Base-by-base conservation (phyloP, 257 asterid genomes). In the Marsdenia floribunda region DNA sequence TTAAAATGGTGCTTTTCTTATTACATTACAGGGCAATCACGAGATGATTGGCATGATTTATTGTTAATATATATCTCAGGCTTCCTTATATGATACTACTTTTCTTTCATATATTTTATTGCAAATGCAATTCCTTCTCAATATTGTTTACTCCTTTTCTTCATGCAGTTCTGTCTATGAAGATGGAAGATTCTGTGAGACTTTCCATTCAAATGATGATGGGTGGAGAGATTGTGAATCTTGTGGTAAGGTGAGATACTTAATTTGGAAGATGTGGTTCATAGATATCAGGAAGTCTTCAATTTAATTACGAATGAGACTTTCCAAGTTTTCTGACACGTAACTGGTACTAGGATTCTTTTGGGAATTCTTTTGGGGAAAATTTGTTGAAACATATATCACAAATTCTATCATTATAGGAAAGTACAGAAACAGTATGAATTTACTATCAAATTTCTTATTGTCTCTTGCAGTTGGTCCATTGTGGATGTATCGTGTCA, bases 211-310 rank as follows among this genome's bases (percentile, higher is more conserved):
- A 76, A 71, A 71, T 3, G 81, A 90, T 55, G 93, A 87, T 81
- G 97, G 97, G 68, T 90, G 97, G 97, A 91, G 97, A 77, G 88
- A 91, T 71, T 91, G 97, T 77, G 91, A 88, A 79, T 83, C 91
- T 73, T 91, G 97, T 80, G 91, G 91, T 73, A 90, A 87, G 91
- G 93, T 90, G 69, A 80, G 85, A 73, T 77, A 33, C 69, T 64
- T 68, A 76, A 53, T 68, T 65, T 81, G 68, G 68, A 69, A 37
- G 53, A 37, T 66, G 38, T 29, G 38, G 21, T 14, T 29, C 24
- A 64, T 50, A 55, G 52, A 38, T 64, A 38, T 58, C 29, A 4
- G 55, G 38, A 21, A 2, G 3, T 7, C 49, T 60, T 52, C 21
- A 46, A 44, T 22, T 15, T 40, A 21, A 44, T 71, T 65, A 22